phyloP scores from a whole-genome alignment of 2,329 filamentous ascomycete species.

The Colletotrichum nymphaeae region DNA sequence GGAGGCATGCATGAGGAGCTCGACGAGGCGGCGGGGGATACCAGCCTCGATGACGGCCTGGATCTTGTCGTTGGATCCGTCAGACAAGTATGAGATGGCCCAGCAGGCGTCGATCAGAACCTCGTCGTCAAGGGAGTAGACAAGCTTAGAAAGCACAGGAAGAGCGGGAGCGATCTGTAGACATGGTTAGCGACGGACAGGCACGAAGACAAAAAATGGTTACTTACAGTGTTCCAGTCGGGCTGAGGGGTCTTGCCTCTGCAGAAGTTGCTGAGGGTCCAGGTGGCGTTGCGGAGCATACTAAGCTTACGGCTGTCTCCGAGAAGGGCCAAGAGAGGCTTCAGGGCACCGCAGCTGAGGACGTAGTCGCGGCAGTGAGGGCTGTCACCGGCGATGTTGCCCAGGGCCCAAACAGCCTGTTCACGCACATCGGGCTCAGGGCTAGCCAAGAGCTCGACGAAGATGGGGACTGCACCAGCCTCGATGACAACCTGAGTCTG shows the following conservation, averaged over 20 bases:
- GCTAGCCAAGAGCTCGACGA: constrained; percentile 94
- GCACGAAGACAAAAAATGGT: neutral
- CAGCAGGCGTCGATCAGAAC: constrained; percentile 99
- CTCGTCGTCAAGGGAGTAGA: constrained; percentile 98
- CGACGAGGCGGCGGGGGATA: constrained; percentile 94
- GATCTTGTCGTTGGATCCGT: constrained; percentile 99
- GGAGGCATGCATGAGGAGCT: constrained; percentile 97
- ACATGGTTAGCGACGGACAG: neutral
- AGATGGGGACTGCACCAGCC: constrained; percentile 97
- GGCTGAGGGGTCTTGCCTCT: constrained; percentile 99
- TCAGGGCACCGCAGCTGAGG: constrained; percentile 88
- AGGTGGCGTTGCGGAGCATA: constrained; percentile 98
- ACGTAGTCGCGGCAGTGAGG: constrained; percentile 98
- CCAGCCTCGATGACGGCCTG: constrained; percentile 98
- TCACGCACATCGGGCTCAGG: constrained; percentile 98
- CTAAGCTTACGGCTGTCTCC: constrained; percentile 98
- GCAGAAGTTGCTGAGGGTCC: constrained; percentile 99
- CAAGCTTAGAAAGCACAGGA: constrained; percentile 94
- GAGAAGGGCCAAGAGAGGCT: constrained; percentile 87
- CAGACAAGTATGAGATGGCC: constrained; percentile 98
- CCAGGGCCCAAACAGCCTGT: constrained; percentile 97
- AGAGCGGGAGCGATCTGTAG: constrained; percentile 90
- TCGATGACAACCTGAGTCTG: constrained; percentile 99
- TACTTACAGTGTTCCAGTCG: constrained; percentile 92
- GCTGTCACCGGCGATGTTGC: constrained; percentile 99